Percentiles rank a stretch among this genome's conserved stretches.
phyloP scores from a whole-genome alignment of 371 early-diverging fungal genomes.

The Mucor sp. region DNA sequence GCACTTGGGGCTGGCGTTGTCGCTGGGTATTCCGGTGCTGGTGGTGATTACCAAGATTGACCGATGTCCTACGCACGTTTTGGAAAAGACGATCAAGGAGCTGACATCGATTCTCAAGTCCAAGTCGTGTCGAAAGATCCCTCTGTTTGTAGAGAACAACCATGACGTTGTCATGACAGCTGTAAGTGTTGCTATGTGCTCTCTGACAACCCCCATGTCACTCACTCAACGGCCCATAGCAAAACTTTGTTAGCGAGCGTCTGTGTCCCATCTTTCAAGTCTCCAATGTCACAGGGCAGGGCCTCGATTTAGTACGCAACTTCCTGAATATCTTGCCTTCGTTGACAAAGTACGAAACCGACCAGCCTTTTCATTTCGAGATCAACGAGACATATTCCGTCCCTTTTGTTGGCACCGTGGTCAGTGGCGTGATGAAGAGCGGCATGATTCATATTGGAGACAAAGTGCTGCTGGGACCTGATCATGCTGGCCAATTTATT shows the following conservation, averaged over 20 bases:
- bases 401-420: conserved; percentile 89
- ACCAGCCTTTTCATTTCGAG: conserved; percentile 71
- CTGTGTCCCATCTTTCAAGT: conserved; percentile 94
- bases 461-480: conserved; percentile 85
- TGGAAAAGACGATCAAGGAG: conserved; percentile 84
- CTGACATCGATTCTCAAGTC: conserved; percentile 81
- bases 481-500: conserved; percentile 77
- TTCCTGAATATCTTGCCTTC: conserved; percentile 85
- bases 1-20: conserved; percentile 88
- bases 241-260: conserved; percentile 82
- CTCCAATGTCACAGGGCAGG: conserved; percentile 91
- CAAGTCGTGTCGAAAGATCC: conserved; percentile 90
- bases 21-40: conserved; percentile 84
- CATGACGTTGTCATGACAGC: conserved; percentile 83
- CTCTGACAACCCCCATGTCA: no score
- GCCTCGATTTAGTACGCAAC: conserved; percentile 76
- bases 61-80: conserved; percentile 85
- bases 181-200: no score
- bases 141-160: conserved; percentile 77
- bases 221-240: conserved; percentile 26
- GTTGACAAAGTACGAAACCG: conserved; percentile 64
- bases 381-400: conserved; percentile 91
- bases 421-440: conserved; percentile 63
- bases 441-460: conserved; percentile 83
- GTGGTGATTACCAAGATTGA: conserved; percentile 93